These are phyloP conservation scores for Plantago major DNA, from an alignment of 257 asterid genomes.

Conservation along the genomic window DNA sequence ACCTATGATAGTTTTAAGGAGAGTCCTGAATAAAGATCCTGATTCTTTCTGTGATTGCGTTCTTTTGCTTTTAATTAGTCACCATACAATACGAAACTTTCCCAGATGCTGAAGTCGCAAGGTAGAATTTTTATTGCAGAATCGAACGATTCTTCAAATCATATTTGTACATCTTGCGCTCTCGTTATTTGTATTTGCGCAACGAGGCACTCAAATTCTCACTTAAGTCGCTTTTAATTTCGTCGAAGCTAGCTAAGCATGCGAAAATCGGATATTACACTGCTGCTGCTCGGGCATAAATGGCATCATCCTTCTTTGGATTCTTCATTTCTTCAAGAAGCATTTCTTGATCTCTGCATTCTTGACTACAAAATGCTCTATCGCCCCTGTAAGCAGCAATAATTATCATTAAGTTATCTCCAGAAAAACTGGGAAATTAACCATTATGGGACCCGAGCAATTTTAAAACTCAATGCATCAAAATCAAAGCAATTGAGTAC, in stretches of 20 bases:
- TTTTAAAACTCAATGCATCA: neutral
- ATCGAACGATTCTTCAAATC: neutral
- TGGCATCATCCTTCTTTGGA: neutral
- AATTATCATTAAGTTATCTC: neutral
- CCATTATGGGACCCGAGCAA: no score
- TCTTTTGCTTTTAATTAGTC: no score
- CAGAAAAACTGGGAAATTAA: no score
- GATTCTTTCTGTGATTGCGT: no score
- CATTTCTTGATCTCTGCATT: slow-evolving; percentile 57
- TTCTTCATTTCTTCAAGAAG: slow-evolving; percentile 33
- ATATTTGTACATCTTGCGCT: neutral
- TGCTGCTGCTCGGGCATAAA: neutral
- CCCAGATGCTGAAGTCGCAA: neutral
- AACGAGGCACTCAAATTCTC: neutral
- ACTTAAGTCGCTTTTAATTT: no score
- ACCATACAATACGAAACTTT: no score
- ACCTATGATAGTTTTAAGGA: no score
- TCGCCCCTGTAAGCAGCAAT: slow-evolving; percentile 49
- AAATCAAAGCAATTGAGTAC: neutral
- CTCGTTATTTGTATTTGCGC: neutral
- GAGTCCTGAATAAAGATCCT: no score
- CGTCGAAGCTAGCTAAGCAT: no score
- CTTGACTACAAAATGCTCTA: slow-evolving; percentile 74
- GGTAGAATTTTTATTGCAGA: neutral
- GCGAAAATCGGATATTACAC: no score